Percentiles rank a stretch among this genome's conserved stretches.
These are phyloP conservation scores for Podospora pseudocomata DNA, from an alignment of 495 filamentous ascomycete genomes.

Conservation along the genomic window DNA sequence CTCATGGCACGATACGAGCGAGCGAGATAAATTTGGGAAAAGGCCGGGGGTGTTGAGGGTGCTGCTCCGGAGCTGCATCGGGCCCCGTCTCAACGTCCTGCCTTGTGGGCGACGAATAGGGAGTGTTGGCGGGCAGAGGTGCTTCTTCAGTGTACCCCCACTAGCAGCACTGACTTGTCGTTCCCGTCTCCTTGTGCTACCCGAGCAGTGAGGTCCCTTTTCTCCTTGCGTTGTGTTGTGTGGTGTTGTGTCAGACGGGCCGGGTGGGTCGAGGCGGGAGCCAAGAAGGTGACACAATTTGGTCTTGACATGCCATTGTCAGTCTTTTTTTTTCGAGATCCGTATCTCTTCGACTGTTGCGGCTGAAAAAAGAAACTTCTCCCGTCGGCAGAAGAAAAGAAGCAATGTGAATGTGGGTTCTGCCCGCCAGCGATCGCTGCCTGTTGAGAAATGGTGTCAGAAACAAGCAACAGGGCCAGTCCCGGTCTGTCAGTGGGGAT, in stretches of 20 bases:
- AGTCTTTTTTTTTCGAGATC: neutral
- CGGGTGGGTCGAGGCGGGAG: neutral
- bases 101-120: neutral
- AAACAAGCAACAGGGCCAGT: neutral
- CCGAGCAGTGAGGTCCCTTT: slow-evolving; percentile 3
- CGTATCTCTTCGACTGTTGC: neutral
- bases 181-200: neutral
- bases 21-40: neutral
- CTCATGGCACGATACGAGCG: neutral
- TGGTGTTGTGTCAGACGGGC: neutral
- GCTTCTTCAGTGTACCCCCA: slow-evolving; percentile 2
- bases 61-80: neutral
- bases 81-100: neutral
- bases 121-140: neutral
- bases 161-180: neutral
- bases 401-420: slow-evolving; percentile 1
- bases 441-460: slow-evolving; percentile 3
- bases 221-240: neutral
- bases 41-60: neutral
- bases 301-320: neutral
- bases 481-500: slow-evolving; percentile 2
- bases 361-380: slow-evolving; percentile 3
- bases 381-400: neutral
- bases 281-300: neutral
- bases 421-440: neutral